Evolutionary conservation across 495 filamentous ascomycete species (phyloP).

Genomic region (Penicillium argentinense): DNA sequence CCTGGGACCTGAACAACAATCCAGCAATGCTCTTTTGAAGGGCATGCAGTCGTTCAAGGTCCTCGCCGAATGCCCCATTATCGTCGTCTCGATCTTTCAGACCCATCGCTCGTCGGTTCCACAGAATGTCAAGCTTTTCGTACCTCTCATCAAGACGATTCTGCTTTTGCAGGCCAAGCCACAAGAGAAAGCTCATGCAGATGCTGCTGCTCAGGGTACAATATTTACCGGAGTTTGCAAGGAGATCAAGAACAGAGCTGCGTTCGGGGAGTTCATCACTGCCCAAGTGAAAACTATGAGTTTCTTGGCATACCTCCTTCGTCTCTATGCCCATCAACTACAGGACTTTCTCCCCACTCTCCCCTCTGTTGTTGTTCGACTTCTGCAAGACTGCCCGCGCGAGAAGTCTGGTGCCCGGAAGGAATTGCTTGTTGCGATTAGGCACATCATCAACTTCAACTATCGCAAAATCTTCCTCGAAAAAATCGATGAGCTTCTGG

Average conservation of each 20-base stretch:
- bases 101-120: conserved; percentile 76
- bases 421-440: conserved; percentile 92
- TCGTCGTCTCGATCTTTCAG: conserved; percentile 98
- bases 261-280: conserved; percentile 96
- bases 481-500: conserved; percentile 93
- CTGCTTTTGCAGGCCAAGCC: conserved; percentile 87
- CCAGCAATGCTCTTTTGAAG: conserved; percentile 73
- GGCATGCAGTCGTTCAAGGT: conserved; percentile 99
- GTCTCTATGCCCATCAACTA: conserved; percentile 83
- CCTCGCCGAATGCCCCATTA: conserved; percentile 94
- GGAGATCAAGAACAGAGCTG: conserved; percentile 88
- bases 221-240: conserved; percentile 93
- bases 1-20: conserved; percentile 74
- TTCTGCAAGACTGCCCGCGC: conserved; percentile 89
- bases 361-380: conserved; percentile 85
- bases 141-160: conserved; percentile 89
- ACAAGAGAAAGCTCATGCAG: conserved; percentile 86
- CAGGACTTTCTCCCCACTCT: conserved; percentile 85
- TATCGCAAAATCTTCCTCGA: conserved; percentile 92
- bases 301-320: conserved; percentile 90
- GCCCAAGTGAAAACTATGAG: conserved; percentile 99
- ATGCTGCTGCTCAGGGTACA: conserved; percentile 69
- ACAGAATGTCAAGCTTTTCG: conserved; percentile 86
- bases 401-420: conserved; percentile 93
- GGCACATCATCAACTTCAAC: conserved; percentile 99